phyloP scores from a whole-genome alignment of 73 alveolate species.

The Paramecium sexaurelia region DNA sequence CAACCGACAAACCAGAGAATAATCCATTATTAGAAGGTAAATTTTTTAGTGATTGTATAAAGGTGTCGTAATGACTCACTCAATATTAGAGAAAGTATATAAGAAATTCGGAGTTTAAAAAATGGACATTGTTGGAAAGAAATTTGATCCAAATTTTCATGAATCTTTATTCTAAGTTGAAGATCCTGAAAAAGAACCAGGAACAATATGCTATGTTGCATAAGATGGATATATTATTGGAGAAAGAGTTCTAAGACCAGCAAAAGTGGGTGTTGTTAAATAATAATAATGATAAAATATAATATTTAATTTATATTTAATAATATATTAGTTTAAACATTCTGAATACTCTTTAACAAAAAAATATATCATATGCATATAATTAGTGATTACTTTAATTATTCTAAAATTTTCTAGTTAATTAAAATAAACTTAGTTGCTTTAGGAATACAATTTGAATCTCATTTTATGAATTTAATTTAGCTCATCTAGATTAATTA shows the following conservation, averaged over 20 bases:
- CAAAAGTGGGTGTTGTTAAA: constrained; percentile 86
- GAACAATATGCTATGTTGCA: constrained; percentile 75
- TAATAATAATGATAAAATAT: constrained; percentile 55
- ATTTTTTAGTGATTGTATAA: neutral
- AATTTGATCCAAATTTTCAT: constrained; percentile 86
- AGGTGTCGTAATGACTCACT: constrained; percentile 82
- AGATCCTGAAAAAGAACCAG: constrained; percentile 78
- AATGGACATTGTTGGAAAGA: constrained; percentile 81
- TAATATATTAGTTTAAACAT: no score
- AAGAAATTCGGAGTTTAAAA: constrained; percentile 76
- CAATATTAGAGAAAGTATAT: constrained; percentile 72
- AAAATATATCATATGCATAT: no score
- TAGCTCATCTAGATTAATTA: no score
- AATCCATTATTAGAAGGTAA: constrained; percentile 68
- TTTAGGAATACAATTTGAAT: no score
- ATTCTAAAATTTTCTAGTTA: no score
- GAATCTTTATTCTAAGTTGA: constrained; percentile 84
- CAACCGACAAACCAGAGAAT: constrained; percentile 59
- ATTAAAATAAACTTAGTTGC: no score
- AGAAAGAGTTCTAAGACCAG: constrained; percentile 84
- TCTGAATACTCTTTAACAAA: no score
- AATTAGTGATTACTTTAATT: no score
- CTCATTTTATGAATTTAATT: no score
- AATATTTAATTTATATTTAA: neutral
- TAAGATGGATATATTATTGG: constrained; percentile 84